Base-by-base conservation (phyloP, 495 filamentous ascomycete species). In the Hypomontagnella monticulosa region DNA sequence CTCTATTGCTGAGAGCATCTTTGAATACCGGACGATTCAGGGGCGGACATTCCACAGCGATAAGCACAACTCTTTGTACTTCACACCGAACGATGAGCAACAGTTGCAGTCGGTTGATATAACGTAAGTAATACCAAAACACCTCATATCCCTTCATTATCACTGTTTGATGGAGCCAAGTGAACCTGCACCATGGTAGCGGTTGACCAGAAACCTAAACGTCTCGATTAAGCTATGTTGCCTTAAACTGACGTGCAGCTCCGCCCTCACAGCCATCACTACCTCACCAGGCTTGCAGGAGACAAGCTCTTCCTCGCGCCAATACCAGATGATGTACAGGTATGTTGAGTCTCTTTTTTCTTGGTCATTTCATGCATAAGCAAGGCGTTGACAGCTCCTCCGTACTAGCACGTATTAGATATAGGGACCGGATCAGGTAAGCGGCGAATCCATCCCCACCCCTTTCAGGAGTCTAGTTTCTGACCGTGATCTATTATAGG, bases 301-400 rank as follows among this genome's bases (percentile, higher is more conserved):
- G 81, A 81, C 20, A 80, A 80, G 49, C 69, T 89, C 10, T 86
- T 83, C 72, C 76, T 88, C 42, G 83, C 88, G 0, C 87, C 88
- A 11, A 78, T 89, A 41, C 6, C 58, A 61, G 61, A 72, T 19
- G 61, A 69, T 15, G 56, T 69, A 4, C 42, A 64, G 55, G 66
- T 69, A 41, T 4, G 66, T 44, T 38, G 2, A 15, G 9, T 10
- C 30, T 8, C 4, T 32, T 33, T 27, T 42, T 44, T 14, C 34
- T 30, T 4, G n/a, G 18, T 30, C 3, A 12, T 30, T 11, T n/a
- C 41, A 36, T 15, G 8, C 2, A 12, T 20, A 2, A 6, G 20
- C 7, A 27, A 36, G 2, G 36, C n/a, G 30, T 23, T 63, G 15
- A 55, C 41, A 16, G 19, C 14, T n/a, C 20, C 6, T n/a, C 11